phyloP scores from a whole-genome alignment of 2,329 filamentous ascomycete species.

The Bertia moriformis region DNA sequence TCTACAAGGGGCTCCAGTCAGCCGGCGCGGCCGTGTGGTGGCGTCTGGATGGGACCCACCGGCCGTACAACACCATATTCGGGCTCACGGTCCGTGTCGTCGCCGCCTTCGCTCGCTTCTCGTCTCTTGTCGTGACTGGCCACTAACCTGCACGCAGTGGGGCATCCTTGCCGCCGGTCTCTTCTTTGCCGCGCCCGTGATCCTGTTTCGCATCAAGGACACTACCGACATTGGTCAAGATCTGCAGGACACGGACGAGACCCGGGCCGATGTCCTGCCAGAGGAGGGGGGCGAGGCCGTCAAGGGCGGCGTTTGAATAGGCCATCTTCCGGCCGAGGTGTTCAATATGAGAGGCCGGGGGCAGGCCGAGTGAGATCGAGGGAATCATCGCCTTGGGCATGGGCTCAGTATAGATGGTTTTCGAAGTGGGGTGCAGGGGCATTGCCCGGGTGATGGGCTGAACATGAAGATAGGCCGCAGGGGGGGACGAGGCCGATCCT shows the following conservation, averaged over 20 bases:
- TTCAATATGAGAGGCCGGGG: no score
- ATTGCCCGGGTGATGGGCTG: no score
- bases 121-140: neutral
- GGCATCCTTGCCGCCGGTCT: constrained; percentile 61
- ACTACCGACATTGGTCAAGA: constrained; percentile 72
- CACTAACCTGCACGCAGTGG: constrained; percentile 63
- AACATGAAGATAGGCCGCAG: no score
- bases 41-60: constrained; percentile 49
- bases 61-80: constrained; percentile 59
- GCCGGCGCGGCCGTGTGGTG: constrained; percentile 66
- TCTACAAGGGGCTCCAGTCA: constrained; percentile 80
- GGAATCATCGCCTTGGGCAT: no score
- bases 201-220: constrained; percentile 67
- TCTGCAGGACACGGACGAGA: constrained; percentile 74
- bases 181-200: constrained; percentile 63
- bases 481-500: no score
- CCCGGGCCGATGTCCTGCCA: constrained; percentile 51
- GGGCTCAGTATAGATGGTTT: no score
- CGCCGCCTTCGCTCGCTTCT: constrained; percentile 8
- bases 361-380: no score
- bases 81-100: constrained; percentile 37
- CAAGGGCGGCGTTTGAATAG: no score
- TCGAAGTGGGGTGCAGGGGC: no score
- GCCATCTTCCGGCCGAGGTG: no score
- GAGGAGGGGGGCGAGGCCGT: no score